These are phyloP conservation scores for Ogataea sp. DNA, from an alignment of 805 yeast genomes.

Conservation along the genomic window DNA sequence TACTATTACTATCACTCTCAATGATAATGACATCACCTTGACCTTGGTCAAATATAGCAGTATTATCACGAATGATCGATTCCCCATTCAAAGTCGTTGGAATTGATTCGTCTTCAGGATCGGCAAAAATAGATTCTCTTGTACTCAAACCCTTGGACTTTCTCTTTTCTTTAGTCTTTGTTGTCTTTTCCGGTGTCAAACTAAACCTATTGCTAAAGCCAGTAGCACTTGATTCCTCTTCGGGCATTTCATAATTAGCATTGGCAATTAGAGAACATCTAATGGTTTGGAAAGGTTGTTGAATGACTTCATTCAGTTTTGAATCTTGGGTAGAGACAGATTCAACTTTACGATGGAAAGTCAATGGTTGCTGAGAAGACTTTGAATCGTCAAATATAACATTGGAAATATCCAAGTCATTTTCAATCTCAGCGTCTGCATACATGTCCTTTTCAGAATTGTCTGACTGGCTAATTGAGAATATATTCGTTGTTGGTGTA, in stretches of 20 bases:
- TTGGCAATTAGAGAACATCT: conserved; percentile 20
- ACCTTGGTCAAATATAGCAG: conserved; percentile 6
- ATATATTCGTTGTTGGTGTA: conserved; percentile 11
- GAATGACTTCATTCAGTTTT: conserved; percentile 10
- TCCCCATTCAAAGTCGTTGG: neutral
- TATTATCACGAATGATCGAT: neutral
- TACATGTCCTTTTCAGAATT: conserved; percentile 12
- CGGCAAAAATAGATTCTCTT: conserved; percentile 18
- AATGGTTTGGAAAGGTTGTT: conserved; percentile 13
- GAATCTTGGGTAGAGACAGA: conserved; percentile 17
- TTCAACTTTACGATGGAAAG: conserved; percentile 20
- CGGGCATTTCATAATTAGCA: conserved; percentile 20
- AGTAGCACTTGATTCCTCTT: too few relatives aligned
- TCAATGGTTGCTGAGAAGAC: conserved; percentile 10
- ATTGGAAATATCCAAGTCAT: neutral
- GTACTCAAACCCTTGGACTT: too few relatives aligned
- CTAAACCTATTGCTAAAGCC: conserved; percentile 10
- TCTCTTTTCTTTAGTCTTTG: neutral
- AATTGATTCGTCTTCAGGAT: conserved; percentile 16
- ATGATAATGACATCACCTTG: neutral
- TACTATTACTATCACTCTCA: neutral
- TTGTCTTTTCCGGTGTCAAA: conserved; percentile 20
- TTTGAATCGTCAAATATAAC: conserved; percentile 3
- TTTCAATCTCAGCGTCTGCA: conserved; percentile 22
- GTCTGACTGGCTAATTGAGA: neutral